phyloP scores from a whole-genome alignment of 1,139 yeast genomes.

The Yamadazyma mexicana region DNA sequence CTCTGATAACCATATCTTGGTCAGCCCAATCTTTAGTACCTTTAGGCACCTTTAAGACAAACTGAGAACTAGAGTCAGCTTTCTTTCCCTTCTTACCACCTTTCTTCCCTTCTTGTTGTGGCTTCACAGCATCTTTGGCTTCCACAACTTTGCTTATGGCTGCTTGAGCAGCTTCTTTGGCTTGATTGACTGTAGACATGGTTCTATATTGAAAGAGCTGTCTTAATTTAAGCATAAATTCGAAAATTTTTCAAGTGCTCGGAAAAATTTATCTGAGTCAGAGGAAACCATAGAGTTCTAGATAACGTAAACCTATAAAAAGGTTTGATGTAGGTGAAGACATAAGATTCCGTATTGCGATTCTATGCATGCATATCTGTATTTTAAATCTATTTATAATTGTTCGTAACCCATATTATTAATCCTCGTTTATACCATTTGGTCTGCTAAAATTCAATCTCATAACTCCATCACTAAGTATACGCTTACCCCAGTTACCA shows the following conservation, averaged over 20 bases:
- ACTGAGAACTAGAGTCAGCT: slow-evolving; percentile 21
- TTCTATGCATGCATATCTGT: too few relatives aligned
- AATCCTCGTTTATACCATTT: slow-evolving; percentile 33
- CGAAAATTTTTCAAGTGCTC: slow-evolving; percentile 11
- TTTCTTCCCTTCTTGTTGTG: slow-evolving; percentile 4
- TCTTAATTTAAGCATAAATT: slow-evolving; percentile 5
- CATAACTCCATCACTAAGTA: slow-evolving; percentile 63
- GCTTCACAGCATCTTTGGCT: slow-evolving; percentile 1
- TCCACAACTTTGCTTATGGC: slow-evolving; percentile 2
- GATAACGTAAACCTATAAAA: too few relatives aligned
- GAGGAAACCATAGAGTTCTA: background rate
- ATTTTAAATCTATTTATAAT: too few relatives aligned
- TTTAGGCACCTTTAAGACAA: slow-evolving; percentile 88
- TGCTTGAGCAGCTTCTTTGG: slow-evolving; percentile 9
- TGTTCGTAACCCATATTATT: slow-evolving; percentile 1
- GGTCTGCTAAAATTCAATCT: slow-evolving; percentile 40
- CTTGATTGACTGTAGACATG: slow-evolving; percentile 18
- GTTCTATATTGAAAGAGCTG: slow-evolving; percentile 22
- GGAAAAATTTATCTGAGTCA: slow-evolving; percentile 1
- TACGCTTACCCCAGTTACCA: slow-evolving; percentile 82
- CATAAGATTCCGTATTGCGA: too few relatives aligned
- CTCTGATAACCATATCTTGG: slow-evolving; percentile 92
- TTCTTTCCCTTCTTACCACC: slow-evolving; percentile 6
- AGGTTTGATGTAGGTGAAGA: too few relatives aligned
- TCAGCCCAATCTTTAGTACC: slow-evolving; percentile 99